Evolutionary conservation across 257 asterid species (phyloP).

Genomic region (Eustoma russellianum): DNA sequence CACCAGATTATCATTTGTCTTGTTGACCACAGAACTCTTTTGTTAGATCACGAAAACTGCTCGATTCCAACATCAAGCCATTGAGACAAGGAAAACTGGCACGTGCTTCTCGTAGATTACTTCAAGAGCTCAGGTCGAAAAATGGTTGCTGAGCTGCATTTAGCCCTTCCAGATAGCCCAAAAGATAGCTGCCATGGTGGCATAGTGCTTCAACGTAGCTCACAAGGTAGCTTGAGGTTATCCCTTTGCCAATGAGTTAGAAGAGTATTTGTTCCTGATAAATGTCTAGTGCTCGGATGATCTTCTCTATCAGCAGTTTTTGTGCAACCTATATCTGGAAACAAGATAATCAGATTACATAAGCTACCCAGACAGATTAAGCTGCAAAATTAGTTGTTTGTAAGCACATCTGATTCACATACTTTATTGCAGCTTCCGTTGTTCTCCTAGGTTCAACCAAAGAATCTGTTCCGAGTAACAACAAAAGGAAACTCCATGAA

Average conservation of each 20-base stretch:
- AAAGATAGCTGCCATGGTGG: no score
- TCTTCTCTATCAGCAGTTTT: conserved; percentile 73
- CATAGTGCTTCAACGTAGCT: no score
- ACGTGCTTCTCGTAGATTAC: no score
- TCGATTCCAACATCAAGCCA: no score
- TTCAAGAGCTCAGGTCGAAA: no score
- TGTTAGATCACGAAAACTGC: no score
- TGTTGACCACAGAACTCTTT: no score
- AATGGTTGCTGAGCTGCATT: no score
- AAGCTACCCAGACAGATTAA: conserved; percentile 1
- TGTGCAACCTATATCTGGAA: conserved; percentile 83
- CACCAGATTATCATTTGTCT: no score
- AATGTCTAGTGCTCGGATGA: conserved; percentile 64
- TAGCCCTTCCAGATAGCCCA: no score
- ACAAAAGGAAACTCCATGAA: conserved; percentile 7
- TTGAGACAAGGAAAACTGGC: no score
- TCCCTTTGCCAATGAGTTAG: conserved; percentile 12
- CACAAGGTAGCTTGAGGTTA: no score
- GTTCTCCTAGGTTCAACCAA: conserved; percentile 76
- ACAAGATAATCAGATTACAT: conserved; percentile 3
- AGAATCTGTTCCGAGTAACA: conserved; percentile 41
- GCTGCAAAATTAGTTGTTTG: neutral
- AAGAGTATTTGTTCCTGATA: conserved; percentile 71
- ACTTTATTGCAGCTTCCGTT: conserved; percentile 81
- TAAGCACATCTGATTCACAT: conserved; percentile 16